Evolutionary conservation across 495 filamentous ascomycete genomes (phyloP).

Genomic region (Schizothecium vesticola): DNA sequence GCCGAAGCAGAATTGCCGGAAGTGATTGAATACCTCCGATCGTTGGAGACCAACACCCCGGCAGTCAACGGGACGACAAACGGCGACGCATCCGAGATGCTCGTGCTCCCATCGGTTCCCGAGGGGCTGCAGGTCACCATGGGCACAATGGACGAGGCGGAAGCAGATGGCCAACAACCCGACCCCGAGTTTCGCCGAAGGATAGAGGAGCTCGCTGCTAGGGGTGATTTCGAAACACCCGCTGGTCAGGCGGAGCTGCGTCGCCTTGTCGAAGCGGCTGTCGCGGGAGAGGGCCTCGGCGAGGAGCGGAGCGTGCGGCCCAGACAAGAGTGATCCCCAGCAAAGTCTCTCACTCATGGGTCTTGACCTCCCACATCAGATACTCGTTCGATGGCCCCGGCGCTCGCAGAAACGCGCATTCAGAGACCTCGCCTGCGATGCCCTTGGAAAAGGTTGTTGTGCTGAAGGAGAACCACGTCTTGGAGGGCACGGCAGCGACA

Average conservation of each 20-base stretch:
- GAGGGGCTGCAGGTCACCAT: conserved; percentile 63
- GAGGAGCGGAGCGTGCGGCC: conserved; percentile 58
- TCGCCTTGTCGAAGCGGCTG: conserved; percentile 63
- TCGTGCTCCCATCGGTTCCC: conserved; percentile 49
- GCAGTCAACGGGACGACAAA: conserved; percentile 23
- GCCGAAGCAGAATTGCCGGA: conserved; percentile 63
- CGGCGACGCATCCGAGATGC: neutral
- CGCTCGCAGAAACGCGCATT: conserved; percentile 44
- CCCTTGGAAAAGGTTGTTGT: conserved; percentile 42
- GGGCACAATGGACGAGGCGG: conserved; percentile 59
- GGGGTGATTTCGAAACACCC: conserved; percentile 66
- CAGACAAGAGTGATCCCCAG: conserved; percentile 46
- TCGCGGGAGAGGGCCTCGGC: conserved; percentile 48
- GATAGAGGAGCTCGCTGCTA: conserved; percentile 71
- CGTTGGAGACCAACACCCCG: conserved; percentile 37
- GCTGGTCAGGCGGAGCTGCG: conserved; percentile 65
- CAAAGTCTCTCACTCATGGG: conserved; percentile 32
- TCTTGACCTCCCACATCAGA: conserved; percentile 50
- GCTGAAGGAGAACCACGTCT: conserved; percentile 47
- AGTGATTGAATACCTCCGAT: conserved; percentile 61
- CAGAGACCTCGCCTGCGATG: conserved; percentile 35
- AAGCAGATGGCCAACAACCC: conserved; percentile 48
- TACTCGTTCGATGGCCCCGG: conserved; percentile 43
- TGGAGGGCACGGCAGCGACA: conserved; percentile 34
- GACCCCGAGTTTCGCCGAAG: conserved; percentile 68